A percentile compares a stretch with the other conserved stretches of the same genome.
These are phyloP conservation scores for Cercospora zeae-maydis DNA, from an alignment of 2,329 filamentous ascomycete genomes.

Conservation along the genomic window DNA sequence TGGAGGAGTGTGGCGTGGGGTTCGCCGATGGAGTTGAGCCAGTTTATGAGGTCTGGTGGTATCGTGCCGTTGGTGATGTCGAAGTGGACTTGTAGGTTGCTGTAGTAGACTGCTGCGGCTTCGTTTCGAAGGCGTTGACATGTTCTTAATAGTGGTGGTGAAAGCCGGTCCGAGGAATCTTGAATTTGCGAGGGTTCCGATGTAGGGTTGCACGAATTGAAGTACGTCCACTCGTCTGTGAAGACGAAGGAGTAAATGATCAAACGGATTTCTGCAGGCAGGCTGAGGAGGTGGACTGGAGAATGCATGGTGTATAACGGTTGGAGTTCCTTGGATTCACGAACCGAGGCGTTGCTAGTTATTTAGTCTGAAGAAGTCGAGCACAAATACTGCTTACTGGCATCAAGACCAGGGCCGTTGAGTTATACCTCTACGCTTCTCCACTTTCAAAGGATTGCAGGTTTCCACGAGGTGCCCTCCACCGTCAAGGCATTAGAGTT, in stretches of 20 bases:
- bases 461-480: not conserved
- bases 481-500: constrained; percentile 3
- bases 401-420: not conserved
- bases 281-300: constrained; percentile 9
- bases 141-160: constrained; percentile 16
- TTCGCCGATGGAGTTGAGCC: constrained; percentile 17
- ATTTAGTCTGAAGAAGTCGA: not conserved
- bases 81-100: constrained; percentile 19
- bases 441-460: not conserved
- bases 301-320: not conserved
- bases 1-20: constrained; percentile 12
- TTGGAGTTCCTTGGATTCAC: not conserved
- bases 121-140: constrained; percentile 17
- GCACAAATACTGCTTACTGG: not conserved
- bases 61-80: constrained; percentile 6
- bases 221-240: constrained; percentile 14
- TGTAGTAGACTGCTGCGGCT: constrained; percentile 18
- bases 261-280: constrained; percentile 20
- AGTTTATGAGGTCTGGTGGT: constrained; percentile 9
- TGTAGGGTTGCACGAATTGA: constrained; percentile 8
- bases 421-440: not conserved
- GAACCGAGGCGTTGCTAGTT: not conserved
- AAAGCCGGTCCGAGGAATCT: not conserved
- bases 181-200: not conserved
- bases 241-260: constrained; percentile 20